Base-by-base conservation (phyloP, 2,329 filamentous ascomycete species). In the Cladosporium austrohemisphaericum region DNA sequence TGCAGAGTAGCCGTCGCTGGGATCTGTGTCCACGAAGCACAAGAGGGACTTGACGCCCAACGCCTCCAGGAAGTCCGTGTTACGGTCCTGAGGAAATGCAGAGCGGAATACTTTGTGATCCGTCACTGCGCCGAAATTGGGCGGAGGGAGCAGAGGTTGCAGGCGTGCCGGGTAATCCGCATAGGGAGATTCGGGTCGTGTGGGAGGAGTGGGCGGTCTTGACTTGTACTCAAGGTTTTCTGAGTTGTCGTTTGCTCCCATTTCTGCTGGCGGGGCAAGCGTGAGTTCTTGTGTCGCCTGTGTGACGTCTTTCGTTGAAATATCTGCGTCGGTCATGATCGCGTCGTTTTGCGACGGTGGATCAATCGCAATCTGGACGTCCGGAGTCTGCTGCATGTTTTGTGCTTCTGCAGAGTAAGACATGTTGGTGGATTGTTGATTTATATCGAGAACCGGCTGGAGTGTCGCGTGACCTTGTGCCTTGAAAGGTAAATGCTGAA, bases 41-140 rank as follows among this genome's bases (percentile, higher is more conserved):
- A 95, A 76, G 51, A 95, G 84, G 13, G 86, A 92, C 71, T 87
- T 90, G 53, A 96, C 72, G 9, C 79, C 74, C 41, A 95, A 73
- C 20, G 72, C 74, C 59, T 78, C 72, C 48, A 95, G 71, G 61
- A 86, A 92, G 3, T 74, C 73, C 55, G 86, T 85, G 61, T 95
- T 85, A 50, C 83, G 77, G 4, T 76, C 68, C 53, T 81, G 73
- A 2, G 91, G 91, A 63, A 90, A 95, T 56, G 85, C 85, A 67
- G 88, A 92, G 45, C 91, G 81, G 65, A 88, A 95, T 22, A 96
- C 76, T 9, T 82, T 74, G 7, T 85, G 84, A 5, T 83, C 79
- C 16, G 84, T 71, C 16, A 95, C 85, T 22, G 81, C 71, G 14
- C 85, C 88, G 67, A 92, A 95, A 64, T 95, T 95, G 56, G 71